These are phyloP conservation scores for Trichoderma gracile DNA, from an alignment of 2,329 filamentous ascomycete genomes.

Conservation along the genomic window DNA sequence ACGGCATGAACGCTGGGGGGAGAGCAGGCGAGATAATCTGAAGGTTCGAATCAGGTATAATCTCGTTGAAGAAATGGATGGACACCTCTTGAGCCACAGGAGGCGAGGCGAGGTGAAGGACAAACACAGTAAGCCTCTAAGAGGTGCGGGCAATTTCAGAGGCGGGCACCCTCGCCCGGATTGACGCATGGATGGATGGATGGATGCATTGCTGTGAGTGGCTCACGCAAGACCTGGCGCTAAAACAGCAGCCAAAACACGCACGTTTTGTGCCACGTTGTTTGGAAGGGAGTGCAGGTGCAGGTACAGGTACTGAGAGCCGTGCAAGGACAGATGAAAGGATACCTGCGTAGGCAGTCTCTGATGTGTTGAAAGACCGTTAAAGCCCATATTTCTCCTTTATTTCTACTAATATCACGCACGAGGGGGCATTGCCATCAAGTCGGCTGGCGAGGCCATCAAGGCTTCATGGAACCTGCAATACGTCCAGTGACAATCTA, in stretches of 20 bases:
- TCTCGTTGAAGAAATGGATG: no score
- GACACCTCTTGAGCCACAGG: no score
- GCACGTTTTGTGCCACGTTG: not conserved
- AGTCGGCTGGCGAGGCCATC: no score
- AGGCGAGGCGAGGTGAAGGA: not conserved
- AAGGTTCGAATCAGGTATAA: not conserved
- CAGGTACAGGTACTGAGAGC: no score
- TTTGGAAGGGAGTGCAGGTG: not conserved
- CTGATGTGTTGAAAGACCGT: no score
- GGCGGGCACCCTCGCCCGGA: not conserved
- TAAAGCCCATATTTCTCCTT: not conserved
- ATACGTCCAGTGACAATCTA: not conserved
- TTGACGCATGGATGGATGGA: not conserved
- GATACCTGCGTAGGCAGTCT: no score
- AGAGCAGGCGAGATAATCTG: slow-evolving; percentile 14
- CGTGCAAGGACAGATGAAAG: no score
- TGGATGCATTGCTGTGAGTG: slow-evolving; percentile 3
- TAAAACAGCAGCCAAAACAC: slow-evolving; percentile 1
- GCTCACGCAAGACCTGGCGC: slow-evolving; percentile 14
- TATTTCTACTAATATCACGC: not conserved
- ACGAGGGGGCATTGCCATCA: not conserved
- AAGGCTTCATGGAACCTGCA: not conserved
- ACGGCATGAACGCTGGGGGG: not conserved
- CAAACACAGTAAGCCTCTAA: not conserved
- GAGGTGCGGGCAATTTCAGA: not conserved